Conservation (phyloP, 2,329 filamentous ascomycete genomes). For the Stagonosporopsis cucurbitacearum region DNA sequence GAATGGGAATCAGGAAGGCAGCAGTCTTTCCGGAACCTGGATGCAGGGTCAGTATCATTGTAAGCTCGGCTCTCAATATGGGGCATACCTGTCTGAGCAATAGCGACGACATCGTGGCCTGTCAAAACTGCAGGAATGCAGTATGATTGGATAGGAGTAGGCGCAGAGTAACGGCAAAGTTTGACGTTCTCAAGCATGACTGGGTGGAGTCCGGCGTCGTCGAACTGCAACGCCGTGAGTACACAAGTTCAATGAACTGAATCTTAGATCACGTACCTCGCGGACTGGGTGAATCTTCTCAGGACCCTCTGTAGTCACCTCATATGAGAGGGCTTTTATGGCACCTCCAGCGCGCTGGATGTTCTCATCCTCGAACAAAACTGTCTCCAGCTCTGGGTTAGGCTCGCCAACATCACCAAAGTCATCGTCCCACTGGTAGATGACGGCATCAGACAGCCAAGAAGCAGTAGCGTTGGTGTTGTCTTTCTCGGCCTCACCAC, state of each 20-base stretch:
- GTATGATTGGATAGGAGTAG: constrained; percentile 89
- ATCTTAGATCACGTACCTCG: constrained; percentile 51
- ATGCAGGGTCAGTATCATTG: constrained; percentile 2
- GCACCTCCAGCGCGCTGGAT: constrained; percentile 64
- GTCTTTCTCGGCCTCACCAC: constrained; percentile 30
- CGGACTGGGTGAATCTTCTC: constrained; percentile 56
- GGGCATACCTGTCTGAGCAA: constrained; percentile 86
- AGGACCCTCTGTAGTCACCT: constrained; percentile 59
- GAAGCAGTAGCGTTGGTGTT: constrained; percentile 29
- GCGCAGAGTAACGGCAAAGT: constrained; percentile 71
- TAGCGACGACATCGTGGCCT: constrained; percentile 82
- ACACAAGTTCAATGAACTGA: background rate
- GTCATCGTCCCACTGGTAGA: constrained; percentile 87
- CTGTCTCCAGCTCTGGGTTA: constrained; percentile 71
- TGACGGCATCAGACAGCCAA: constrained; percentile 64
- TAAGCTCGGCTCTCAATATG: background rate
- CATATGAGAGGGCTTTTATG: constrained; percentile 66
- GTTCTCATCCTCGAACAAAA: constrained; percentile 71
- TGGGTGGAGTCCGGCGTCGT: constrained; percentile 83
- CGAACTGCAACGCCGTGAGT: constrained; percentile 59
- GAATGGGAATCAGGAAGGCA: constrained; percentile 85
- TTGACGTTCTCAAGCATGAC: constrained; percentile 79
- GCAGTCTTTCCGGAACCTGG: constrained; percentile 95
- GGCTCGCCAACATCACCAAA: constrained; percentile 83
- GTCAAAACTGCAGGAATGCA: constrained; percentile 78